phyloP scores from a whole-genome alignment of 208 protist genomes.

The Naegleria fowleri region DNA sequence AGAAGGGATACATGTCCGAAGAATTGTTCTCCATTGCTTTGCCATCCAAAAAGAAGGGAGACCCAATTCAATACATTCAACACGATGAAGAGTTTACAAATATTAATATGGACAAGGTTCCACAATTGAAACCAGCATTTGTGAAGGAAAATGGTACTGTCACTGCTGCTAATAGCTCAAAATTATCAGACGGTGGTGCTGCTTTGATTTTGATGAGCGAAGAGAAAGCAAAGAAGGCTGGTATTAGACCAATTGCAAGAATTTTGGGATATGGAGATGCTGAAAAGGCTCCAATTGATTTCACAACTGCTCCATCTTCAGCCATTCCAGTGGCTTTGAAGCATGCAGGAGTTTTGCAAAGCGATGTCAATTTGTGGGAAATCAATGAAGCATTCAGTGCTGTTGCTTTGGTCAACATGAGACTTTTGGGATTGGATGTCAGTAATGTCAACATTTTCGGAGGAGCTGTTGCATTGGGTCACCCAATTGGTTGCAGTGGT shows the following conservation, averaged over 20 bases:
- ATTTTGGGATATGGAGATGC: constrained; percentile 74
- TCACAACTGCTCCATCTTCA: constrained; percentile 75
- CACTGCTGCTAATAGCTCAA: constrained; percentile 79
- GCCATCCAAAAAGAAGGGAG: constrained; percentile 41
- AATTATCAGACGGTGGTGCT: constrained; percentile 77
- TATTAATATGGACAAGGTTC: constrained; percentile 71
- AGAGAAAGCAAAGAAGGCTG: constrained; percentile 62
- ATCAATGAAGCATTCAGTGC: constrained; percentile 95
- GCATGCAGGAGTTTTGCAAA: constrained; percentile 46
- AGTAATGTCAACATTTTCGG: constrained; percentile 85
- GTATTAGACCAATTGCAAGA: constrained; percentile 69
- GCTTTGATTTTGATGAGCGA: constrained; percentile 69
- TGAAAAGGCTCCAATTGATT: constrained; percentile 73
- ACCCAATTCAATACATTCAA: constrained; percentile 40
- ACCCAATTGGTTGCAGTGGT: constrained; percentile 86
- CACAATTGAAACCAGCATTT: constrained; percentile 72
- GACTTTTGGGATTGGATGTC: constrained; percentile 65
- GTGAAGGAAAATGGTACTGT: constrained; percentile 71
- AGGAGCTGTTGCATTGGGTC: constrained; percentile 84
- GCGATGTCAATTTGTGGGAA: constrained; percentile 78
- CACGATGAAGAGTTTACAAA: constrained; percentile 77
- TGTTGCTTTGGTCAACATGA: constrained; percentile 75
- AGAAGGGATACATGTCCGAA: constrained; percentile 70
- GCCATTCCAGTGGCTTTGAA: constrained; percentile 73
- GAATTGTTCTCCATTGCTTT: constrained; percentile 80